These are phyloP conservation scores for Ophiostoma australiae DNA, from an alignment of 2,329 filamentous ascomycete species.

Conservation along the genomic window DNA sequence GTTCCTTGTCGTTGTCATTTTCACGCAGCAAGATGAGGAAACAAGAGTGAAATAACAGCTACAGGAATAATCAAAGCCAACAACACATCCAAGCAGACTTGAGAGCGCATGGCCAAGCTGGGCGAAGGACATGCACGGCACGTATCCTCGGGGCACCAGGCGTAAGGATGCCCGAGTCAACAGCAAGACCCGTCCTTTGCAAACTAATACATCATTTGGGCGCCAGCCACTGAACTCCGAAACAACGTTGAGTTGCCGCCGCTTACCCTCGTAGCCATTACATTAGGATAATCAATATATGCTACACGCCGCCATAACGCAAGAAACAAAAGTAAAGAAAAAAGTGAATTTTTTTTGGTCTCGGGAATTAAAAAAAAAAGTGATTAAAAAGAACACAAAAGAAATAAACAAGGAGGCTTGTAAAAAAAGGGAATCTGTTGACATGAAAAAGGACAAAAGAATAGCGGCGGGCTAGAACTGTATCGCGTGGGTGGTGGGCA, in stretches of 20 bases:
- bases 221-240: constrained; percentile 19
- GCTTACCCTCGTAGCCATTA: constrained; percentile 1
- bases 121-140: constrained; percentile 6
- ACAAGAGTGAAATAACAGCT: constrained; percentile 10
- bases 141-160: background rate
- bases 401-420: constrained; percentile 40
- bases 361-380: constrained; percentile 41
- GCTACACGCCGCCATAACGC: constrained; percentile 17
- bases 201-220: constrained; percentile 19
- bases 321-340: constrained; percentile 15
- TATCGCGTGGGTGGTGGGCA: constrained; percentile 42
- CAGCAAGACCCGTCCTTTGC: constrained; percentile 13
- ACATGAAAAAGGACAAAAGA: constrained; percentile 38
- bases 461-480: constrained; percentile 54
- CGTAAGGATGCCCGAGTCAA: background rate
- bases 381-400: constrained; percentile 42
- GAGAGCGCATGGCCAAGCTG: constrained; percentile 15
- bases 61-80: constrained; percentile 14
- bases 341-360: constrained; percentile 30
- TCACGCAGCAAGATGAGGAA: background rate
- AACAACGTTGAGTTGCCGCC: constrained; percentile 14
- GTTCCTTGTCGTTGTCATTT: background rate
- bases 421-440: constrained; percentile 39
- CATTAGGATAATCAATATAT: constrained; percentile 17
- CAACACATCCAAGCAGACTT: constrained; percentile 17